phyloP scores from a whole-genome alignment of 495 filamentous ascomycete species.

The Chaetomidium leptoderma region DNA sequence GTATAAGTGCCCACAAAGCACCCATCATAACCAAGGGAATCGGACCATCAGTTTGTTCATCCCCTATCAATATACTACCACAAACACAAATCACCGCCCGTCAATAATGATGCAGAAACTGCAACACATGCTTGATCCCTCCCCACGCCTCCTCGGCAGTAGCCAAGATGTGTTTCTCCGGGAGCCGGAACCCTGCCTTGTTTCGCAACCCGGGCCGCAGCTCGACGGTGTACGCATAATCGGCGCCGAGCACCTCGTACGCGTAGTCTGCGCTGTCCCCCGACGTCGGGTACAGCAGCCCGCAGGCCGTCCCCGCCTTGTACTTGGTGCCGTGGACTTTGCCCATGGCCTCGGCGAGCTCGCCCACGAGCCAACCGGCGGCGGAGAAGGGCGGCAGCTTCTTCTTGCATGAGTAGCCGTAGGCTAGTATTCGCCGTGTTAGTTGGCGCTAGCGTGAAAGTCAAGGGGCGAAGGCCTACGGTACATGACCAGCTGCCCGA shows the following conservation, averaged over 20 bases:
- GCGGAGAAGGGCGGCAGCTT: not conserved
- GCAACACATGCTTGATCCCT: slow-evolving; percentile 3
- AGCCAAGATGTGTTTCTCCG: slow-evolving; percentile 3
- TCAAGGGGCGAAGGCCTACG: slow-evolving; percentile 16
- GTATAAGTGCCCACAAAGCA: too few species aligned
- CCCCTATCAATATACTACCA: too few species aligned
- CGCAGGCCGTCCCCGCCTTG: slow-evolving; percentile 11
- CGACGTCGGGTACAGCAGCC: slow-evolving; percentile 10
- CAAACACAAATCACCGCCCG: too few species aligned
- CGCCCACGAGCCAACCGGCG: not conserved
- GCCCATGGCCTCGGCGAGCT: slow-evolving; percentile 2
- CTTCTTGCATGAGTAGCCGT: slow-evolving; percentile 7
- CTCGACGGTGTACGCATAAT: slow-evolving; percentile 11
- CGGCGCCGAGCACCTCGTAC: slow-evolving; percentile 1
- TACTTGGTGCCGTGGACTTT: not conserved
- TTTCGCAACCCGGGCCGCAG: slow-evolving; percentile 1
- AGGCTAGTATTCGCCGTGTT: too few species aligned
- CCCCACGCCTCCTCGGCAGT: slow-evolving; percentile 10
- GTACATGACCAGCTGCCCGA: slow-evolving; percentile 46
- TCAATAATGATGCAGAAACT: not conserved
- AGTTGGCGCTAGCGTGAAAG: too few species aligned
- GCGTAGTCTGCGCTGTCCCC: slow-evolving; percentile 10
- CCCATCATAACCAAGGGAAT: too few species aligned
- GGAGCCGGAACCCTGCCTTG: not conserved
- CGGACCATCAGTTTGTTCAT: too few species aligned